Conservation (phyloP, 176 grass and related monocot genomes). For the Triticum timopheevii region DNA sequence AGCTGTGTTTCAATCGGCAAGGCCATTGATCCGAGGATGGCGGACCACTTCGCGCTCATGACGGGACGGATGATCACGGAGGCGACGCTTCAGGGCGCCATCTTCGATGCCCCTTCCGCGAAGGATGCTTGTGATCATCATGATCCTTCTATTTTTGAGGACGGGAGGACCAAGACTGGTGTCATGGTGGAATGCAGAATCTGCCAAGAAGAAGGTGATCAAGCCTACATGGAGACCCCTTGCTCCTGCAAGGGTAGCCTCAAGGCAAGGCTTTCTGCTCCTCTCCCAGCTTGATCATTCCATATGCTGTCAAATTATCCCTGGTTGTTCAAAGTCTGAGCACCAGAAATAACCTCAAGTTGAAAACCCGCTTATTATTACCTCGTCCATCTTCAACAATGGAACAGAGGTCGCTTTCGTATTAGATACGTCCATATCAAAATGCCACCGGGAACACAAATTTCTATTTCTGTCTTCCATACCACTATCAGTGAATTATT, state of each 20-base stretch:
- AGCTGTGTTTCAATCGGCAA: neutral
- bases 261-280: conserved; percentile 41
- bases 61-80: conserved; percentile 71
- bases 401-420: neutral
- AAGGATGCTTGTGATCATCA: neutral
- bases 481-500: neutral
- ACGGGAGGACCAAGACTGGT: conserved; percentile 18
- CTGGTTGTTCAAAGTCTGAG: neutral
- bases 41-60: conserved; percentile 75
- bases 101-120: conserved; percentile 4
- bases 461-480: neutral
- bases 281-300: neutral
- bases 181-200: conserved; percentile 75
- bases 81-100: conserved; percentile 52
- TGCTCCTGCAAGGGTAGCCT: conserved; percentile 88
- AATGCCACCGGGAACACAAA: neutral
- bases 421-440: neutral
- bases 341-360: neutral
- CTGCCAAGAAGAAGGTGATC: conserved; percentile 77
- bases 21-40: conserved; percentile 39
- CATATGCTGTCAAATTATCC: neutral
- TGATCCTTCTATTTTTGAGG: conserved; percentile 19
- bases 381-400: neutral
- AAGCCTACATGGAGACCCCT: conserved; percentile 67
- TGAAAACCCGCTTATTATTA: neutral